These are phyloP conservation scores for Musa schizocarpa DNA, from an alignment of 176 grass and related monocot species.

Conservation along the genomic window DNA sequence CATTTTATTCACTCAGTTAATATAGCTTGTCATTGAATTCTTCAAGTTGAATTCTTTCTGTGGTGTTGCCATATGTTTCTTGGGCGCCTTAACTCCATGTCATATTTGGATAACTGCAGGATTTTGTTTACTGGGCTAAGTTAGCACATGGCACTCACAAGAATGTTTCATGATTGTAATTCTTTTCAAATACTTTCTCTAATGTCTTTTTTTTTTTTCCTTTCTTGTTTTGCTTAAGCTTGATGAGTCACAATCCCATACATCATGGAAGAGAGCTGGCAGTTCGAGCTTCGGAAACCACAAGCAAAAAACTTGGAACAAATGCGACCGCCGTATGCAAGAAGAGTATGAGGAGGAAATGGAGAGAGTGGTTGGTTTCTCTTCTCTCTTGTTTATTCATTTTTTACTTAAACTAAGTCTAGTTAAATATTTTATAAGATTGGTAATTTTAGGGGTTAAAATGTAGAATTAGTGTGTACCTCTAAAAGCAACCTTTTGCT, in stretches of 20 bases:
- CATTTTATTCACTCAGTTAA: too few relatives aligned
- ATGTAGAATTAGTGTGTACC: too few relatives aligned
- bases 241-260: slow-evolving; percentile 41
- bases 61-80: too few relatives aligned
- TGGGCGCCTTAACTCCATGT: too few relatives aligned
- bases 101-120: too few relatives aligned
- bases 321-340: slow-evolving; percentile 32
- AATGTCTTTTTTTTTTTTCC: neutral
- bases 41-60: too few relatives aligned
- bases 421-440: neutral
- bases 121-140: too few relatives aligned
- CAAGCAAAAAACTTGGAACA: slow-evolving; percentile 36
- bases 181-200: too few relatives aligned
- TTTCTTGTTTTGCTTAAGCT: slow-evolving; percentile 29
- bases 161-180: too few relatives aligned
- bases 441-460: neutral
- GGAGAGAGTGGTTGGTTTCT: slow-evolving; percentile 60
- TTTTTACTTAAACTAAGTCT: neutral
- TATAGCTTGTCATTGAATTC: too few relatives aligned
- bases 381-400: neutral
- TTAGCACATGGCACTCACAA: too few relatives aligned
- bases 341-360: slow-evolving; percentile 41
- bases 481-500: too few relatives aligned
- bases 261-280: slow-evolving; percentile 30
- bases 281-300: slow-evolving; percentile 1